These are phyloP conservation scores for Ilyonectria sp. DNA, from an alignment of 2,329 filamentous ascomycete species.

Conservation along the genomic window DNA sequence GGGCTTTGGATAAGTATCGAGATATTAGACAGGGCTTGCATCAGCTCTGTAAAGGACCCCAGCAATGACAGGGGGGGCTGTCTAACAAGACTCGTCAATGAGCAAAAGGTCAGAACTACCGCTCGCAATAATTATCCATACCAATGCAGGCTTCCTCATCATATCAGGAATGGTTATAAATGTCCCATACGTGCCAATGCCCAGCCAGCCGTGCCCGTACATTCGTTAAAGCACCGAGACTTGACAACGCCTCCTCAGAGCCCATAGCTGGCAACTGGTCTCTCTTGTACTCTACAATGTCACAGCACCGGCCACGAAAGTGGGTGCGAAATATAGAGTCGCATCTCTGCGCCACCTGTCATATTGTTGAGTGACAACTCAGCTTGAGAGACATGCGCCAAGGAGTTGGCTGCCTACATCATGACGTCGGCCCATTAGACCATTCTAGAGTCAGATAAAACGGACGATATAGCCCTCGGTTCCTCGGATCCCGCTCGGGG, in stretches of 20 bases:
- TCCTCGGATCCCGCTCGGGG: background rate
- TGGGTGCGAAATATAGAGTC: background rate
- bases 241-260: too few relatives aligned
- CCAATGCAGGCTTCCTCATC: background rate
- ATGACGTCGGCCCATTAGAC: background rate
- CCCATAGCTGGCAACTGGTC: background rate
- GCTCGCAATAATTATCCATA: background rate
- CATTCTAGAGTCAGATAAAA: background rate
- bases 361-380: background rate
- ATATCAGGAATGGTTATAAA: too few relatives aligned
- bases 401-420: background rate
- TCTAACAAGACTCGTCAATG: background rate
- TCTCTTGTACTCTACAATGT: background rate
- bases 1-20: background rate
- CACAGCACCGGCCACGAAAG: background rate
- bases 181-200: too few relatives aligned
- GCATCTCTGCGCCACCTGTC: background rate
- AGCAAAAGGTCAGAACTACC: background rate
- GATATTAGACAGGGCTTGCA: slow-evolving; percentile 14
- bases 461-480: background rate
- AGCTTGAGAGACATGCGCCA: background rate
- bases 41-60: background rate
- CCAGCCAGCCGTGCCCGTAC: too few relatives aligned
- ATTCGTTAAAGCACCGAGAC: too few relatives aligned
- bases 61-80: background rate